Conservation (phyloP, 495 filamentous ascomycete species). For the Astrothelium subdiscretum region DNA sequence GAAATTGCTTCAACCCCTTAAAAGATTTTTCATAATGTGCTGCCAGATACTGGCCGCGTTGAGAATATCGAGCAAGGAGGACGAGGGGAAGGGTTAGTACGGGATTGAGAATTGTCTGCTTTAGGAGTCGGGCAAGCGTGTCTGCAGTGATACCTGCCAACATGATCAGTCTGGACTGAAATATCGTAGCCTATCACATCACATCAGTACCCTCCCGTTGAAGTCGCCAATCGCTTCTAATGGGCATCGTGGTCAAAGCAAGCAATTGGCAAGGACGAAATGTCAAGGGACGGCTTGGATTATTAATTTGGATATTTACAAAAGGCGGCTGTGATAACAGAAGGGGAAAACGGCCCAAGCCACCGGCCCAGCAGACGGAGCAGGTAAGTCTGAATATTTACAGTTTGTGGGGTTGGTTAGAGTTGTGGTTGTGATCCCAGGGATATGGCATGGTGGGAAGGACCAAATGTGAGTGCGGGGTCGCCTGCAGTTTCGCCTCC, state of each 20-base stretch:
- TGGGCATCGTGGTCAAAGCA: constrained; percentile 11
- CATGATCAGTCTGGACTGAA: background rate
- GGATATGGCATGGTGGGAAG: too few relatives aligned
- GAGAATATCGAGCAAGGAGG: constrained; percentile 46
- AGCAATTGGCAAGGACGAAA: background rate
- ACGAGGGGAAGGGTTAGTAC: constrained; percentile 47
- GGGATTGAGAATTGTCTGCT: constrained; percentile 48
- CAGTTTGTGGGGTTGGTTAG: too few relatives aligned
- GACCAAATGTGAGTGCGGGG: too few relatives aligned
- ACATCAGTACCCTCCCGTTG: constrained; percentile 19
- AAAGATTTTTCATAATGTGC: constrained; percentile 36
- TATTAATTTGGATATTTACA: background rate
- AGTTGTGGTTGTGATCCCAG: too few relatives aligned
- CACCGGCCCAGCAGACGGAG: too few relatives aligned
- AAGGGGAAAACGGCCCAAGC: too few relatives aligned
- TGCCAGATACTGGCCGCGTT: constrained; percentile 40
- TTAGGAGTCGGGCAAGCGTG: constrained; percentile 41
- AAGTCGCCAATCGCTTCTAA: constrained; percentile 20
- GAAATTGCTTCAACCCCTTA: constrained; percentile 23
- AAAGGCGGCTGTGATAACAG: too few relatives aligned
- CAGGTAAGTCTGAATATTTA: too few relatives aligned
- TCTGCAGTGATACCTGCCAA: constrained; percentile 49
- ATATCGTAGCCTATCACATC: background rate
- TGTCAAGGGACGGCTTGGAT: background rate
- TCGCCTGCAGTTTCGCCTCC: too few relatives aligned